phyloP scores from a whole-genome alignment of 257 asterid species.

The Nemophila menziesii region DNA sequence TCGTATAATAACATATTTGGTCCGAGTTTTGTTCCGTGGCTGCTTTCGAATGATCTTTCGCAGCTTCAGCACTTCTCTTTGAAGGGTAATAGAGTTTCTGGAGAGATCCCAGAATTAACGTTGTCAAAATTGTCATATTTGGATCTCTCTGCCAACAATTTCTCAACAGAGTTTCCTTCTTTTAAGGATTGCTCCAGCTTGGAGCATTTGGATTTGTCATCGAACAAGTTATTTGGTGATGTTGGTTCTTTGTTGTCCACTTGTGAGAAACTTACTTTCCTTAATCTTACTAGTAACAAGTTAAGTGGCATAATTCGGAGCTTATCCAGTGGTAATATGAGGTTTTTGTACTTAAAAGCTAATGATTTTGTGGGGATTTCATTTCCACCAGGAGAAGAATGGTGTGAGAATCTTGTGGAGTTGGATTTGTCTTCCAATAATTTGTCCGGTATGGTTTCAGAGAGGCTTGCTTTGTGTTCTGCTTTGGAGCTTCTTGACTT shows the following conservation, averaged over 20 bases:
- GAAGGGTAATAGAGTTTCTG: slow-evolving; percentile 52
- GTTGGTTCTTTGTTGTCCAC: slow-evolving; percentile 41
- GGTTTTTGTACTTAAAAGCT: too few species aligned
- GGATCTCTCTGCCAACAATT: slow-evolving; percentile 70
- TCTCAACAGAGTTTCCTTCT: slow-evolving; percentile 44
- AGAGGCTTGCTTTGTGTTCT: too few species aligned
- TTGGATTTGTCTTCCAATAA: too few species aligned
- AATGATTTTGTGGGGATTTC: too few species aligned
- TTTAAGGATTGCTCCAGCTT: slow-evolving; percentile 46
- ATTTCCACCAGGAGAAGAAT: too few species aligned
- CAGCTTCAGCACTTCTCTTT: slow-evolving; percentile 43
- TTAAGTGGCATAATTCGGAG: slow-evolving; percentile 48
- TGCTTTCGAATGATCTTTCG: slow-evolving; percentile 35
- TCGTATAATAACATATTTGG: slow-evolving; percentile 74
- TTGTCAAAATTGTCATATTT: slow-evolving; percentile 39
- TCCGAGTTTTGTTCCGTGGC: slow-evolving; percentile 34
- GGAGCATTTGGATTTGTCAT: slow-evolving; percentile 64
- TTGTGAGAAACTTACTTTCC: slow-evolving; percentile 44
- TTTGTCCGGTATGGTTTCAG: too few species aligned
- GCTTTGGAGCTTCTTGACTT: too few species aligned
- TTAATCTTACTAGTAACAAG: slow-evolving; percentile 62
- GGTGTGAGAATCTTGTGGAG: too few species aligned
- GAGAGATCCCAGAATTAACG: slow-evolving; percentile 26
- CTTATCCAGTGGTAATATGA: slow-evolving; percentile 39
- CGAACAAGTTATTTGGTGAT: slow-evolving; percentile 54